A percentile compares a stretch with the other conserved stretches of the same genome.
Conservation (phyloP, 2,329 filamentous ascomycete species). For the Trichothecium roseum region DNA sequence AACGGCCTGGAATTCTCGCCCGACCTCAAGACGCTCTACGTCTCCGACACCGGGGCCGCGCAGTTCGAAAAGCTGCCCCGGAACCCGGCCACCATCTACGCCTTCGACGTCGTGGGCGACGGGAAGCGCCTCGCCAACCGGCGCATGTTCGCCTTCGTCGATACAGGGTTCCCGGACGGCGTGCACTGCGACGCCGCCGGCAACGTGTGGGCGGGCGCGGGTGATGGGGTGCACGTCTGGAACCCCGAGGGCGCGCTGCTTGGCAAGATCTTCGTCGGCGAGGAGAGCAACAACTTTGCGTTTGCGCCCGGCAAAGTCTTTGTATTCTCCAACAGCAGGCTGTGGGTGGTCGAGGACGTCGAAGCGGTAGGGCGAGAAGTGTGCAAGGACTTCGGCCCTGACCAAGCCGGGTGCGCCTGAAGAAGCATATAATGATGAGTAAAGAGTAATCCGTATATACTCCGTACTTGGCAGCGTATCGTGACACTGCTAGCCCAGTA, state of each 20-base stretch:
- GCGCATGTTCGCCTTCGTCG: slow-evolving; percentile 8
- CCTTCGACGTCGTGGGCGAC: slow-evolving; percentile 31
- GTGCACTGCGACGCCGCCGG: slow-evolving; percentile 8
- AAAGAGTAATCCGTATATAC: too few species aligned
- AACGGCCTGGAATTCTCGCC: slow-evolving; percentile 45
- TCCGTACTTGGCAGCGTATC: too few species aligned
- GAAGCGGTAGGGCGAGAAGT: too few species aligned
- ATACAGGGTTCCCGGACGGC: slow-evolving; percentile 10
- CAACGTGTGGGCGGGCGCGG: slow-evolving; percentile 7
- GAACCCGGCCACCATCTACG: slow-evolving; percentile 25
- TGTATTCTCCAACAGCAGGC: too few species aligned
- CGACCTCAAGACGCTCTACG: slow-evolving; percentile 38
- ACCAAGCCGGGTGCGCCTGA: too few species aligned
- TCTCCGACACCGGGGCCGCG: slow-evolving; percentile 45
- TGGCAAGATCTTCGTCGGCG: slow-evolving; percentile 7
- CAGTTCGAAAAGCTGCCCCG: background rate
- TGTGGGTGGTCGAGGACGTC: too few species aligned
- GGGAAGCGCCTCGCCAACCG: too few species aligned
- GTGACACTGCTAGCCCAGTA: too few species aligned
- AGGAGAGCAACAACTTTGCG: slow-evolving; percentile 31
- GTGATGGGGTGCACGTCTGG: slow-evolving; percentile 5
- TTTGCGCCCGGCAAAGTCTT: too few species aligned
- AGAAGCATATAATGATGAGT: too few species aligned
- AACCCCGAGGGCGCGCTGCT: slow-evolving; percentile 4
- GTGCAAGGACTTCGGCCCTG: too few species aligned